These are phyloP conservation scores for Dentipellis sp. DNA, from an alignment of 768 basidiomycete species.

Conservation along the genomic window DNA sequence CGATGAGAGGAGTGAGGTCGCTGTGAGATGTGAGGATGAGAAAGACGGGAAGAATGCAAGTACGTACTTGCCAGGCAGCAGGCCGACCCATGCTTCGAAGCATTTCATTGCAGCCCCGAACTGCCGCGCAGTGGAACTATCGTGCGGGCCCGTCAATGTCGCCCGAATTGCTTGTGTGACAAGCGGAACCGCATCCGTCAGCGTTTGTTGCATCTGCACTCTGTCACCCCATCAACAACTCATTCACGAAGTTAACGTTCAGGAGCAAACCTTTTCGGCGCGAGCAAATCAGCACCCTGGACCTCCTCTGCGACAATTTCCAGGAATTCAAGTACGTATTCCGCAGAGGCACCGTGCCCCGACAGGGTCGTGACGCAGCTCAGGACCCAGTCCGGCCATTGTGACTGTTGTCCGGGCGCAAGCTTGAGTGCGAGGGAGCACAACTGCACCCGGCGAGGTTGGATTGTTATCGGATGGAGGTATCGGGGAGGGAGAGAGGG, in stretches of 20 bases:
- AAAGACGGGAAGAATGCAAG: not conserved
- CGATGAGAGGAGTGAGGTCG: slow-evolving; percentile 61
- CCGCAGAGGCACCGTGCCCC: slow-evolving; percentile 44
- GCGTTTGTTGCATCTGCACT: slow-evolving; percentile 51
- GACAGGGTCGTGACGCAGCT: slow-evolving; percentile 56
- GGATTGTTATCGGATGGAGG: not conserved
- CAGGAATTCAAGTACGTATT: slow-evolving; percentile 64
- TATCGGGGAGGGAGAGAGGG: not conserved
- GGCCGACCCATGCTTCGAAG: slow-evolving; percentile 74
- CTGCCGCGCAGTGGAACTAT: slow-evolving; percentile 30
- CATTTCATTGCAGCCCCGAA: slow-evolving; percentile 68
- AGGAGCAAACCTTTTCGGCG: slow-evolving; percentile 55
- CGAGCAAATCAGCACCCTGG: slow-evolving; percentile 63
- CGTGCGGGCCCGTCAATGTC: slow-evolving; percentile 37
- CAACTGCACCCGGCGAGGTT: slow-evolving; percentile 1
- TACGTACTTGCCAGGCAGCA: slow-evolving; percentile 57
- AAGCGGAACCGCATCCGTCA: slow-evolving; percentile 59
- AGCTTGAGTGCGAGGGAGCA: slow-evolving; percentile 61
- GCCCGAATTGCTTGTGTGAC: slow-evolving; percentile 60
- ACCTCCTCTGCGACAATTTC: slow-evolving; percentile 83
- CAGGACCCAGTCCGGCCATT: slow-evolving; percentile 73
- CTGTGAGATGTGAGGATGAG: slow-evolving; percentile 24
- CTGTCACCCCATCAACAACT: slow-evolving; percentile 26
- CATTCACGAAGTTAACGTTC: not conserved
- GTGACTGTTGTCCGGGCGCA: slow-evolving; percentile 44